These are phyloP conservation scores for Huntiella omanensis DNA, from an alignment of 2,329 filamentous ascomycete species.

Conservation along the genomic window DNA sequence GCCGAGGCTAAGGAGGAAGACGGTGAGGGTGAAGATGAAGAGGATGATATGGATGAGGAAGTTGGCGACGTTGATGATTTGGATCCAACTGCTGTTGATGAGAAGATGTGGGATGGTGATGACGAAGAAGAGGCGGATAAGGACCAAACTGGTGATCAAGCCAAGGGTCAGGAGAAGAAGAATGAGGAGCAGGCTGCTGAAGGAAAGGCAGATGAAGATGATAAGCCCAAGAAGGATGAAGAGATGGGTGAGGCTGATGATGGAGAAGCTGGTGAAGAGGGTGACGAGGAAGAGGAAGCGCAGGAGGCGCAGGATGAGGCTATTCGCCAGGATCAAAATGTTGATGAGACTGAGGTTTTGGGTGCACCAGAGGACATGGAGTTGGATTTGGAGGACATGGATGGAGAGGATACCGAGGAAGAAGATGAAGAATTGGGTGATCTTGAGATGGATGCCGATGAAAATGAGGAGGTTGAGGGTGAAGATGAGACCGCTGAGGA, in stretches of 20 bases:
- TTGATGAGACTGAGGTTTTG: conserved; percentile 63
- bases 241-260: conserved; percentile 22
- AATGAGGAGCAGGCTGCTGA: conserved; percentile 41
- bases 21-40: conserved; percentile 44
- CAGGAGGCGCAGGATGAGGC: conserved; percentile 36
- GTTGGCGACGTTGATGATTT: conserved; percentile 79
- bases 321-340: conserved; percentile 50
- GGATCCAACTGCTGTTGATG: conserved; percentile 77
- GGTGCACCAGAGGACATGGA: conserved; percentile 81
- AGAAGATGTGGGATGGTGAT: conserved; percentile 96
- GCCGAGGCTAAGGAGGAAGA: conserved; percentile 40
- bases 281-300: conserved; percentile 24
- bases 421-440: conserved; percentile 40
- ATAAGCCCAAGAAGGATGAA: conserved; percentile 27
- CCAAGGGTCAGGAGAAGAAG: conserved; percentile 49
- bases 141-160: conserved; percentile 56
- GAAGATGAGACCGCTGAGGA: conserved; percentile 15
- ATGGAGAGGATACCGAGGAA: conserved; percentile 23
- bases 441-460: conserved; percentile 26
- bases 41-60: conserved; percentile 74
- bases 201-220: conserved; percentile 33
- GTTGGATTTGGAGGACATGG: conserved; percentile 56
- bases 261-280: conserved; percentile 18
- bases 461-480: conserved; percentile 23
- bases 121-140: conserved; percentile 65